Conservation (phyloP, 805 yeast genomes). For the Maudiozyma barnettii region DNA sequence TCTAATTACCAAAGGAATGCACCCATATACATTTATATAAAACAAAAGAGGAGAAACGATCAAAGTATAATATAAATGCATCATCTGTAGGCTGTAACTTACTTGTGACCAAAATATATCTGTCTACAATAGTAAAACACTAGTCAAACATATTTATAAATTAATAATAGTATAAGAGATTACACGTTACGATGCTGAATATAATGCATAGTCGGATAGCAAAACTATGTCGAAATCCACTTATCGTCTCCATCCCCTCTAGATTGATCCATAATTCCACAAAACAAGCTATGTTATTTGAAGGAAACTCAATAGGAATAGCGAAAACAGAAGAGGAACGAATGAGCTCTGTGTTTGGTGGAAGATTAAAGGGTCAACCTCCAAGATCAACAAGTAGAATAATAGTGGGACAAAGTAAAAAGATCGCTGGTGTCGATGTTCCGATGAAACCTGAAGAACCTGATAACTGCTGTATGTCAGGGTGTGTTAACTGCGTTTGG, state of each 20-base stretch:
- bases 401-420: conserved; percentile 9
- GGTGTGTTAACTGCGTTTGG: conserved; percentile 97
- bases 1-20: too few relatives aligned
- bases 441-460: conserved; percentile 86
- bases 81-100: too few relatives aligned
- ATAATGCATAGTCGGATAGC: background rate
- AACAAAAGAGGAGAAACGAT: too few relatives aligned
- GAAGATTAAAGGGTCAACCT: conserved; percentile 44
- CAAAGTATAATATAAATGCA: too few relatives aligned
- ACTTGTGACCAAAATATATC: too few relatives aligned
- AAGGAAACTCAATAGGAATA: conserved; percentile 28
- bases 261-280: background rate
- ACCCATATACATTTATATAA: too few relatives aligned
- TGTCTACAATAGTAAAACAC: too few relatives aligned
- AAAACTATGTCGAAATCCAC: background rate
- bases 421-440: conserved; percentile 56
- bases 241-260: background rate
- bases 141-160: too few relatives aligned
- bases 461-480: conserved; percentile 95
- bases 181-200: too few relatives aligned
- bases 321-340: conserved; percentile 37
- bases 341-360: conserved; percentile 45
- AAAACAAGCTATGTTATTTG: conserved; percentile 21
- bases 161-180: too few relatives aligned
- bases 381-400: conserved; percentile 32